Percentiles rank a stretch among this genome's conserved stretches.
phyloP scores from a whole-genome alignment of 2,329 filamentous ascomycete genomes.

The Venturia nashicola region DNA sequence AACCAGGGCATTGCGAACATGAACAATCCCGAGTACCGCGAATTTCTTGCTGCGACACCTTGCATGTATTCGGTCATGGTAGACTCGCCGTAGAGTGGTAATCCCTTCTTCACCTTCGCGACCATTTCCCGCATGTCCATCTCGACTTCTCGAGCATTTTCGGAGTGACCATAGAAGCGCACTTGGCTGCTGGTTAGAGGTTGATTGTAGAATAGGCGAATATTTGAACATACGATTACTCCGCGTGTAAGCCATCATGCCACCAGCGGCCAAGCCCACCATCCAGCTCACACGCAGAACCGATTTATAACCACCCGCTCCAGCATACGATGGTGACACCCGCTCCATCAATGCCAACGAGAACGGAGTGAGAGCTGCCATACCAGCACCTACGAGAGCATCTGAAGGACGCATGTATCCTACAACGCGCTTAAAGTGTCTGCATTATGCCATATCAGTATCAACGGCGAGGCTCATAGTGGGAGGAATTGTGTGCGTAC shows the following conservation, averaged over 20 bases:
- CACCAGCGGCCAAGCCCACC: constrained; percentile 64
- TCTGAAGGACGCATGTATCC: constrained; percentile 78
- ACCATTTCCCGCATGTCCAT: constrained; percentile 99
- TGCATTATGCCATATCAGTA: constrained; percentile 30
- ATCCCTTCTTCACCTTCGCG: constrained; percentile 80
- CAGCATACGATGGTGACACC: constrained; percentile 72
- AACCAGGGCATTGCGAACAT: constrained; percentile 85
- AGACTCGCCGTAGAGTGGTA: constrained; percentile 78
- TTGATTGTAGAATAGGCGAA: background rate
- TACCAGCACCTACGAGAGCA: constrained; percentile 57
- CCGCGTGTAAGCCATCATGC: constrained; percentile 74
- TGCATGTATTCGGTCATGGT: constrained; percentile 78
- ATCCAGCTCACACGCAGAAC: constrained; percentile 68
- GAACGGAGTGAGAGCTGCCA: constrained; percentile 60
- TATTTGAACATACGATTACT: constrained; percentile 56
- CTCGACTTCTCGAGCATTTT: constrained; percentile 83
- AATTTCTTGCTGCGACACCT: constrained; percentile 84
- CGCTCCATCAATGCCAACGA: constrained; percentile 71
- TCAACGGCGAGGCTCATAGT: constrained; percentile 10
- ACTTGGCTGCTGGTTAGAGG: constrained; percentile 38
- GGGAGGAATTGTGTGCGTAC: constrained; percentile 43
- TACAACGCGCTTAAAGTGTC: constrained; percentile 83
- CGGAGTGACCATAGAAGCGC: constrained; percentile 88
- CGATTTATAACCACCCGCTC: constrained; percentile 68
- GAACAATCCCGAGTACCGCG: constrained; percentile 77